These are phyloP conservation scores for Lycium ferocissimum DNA, from an alignment of 257 asterid genomes.

Conservation along the genomic window DNA sequence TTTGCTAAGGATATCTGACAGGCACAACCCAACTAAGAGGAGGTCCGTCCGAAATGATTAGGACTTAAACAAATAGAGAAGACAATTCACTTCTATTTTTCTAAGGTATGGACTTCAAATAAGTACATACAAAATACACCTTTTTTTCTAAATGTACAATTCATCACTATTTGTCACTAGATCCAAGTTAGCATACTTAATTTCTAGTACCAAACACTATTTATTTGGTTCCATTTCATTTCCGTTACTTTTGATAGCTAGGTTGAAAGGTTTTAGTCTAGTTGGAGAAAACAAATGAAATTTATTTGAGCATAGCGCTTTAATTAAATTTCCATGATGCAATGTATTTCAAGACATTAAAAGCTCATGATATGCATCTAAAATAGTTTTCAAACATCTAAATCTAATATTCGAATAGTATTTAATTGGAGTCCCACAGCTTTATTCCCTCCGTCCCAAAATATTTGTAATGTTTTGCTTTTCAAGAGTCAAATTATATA, in stretches of 20 bases:
- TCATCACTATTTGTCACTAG: not conserved
- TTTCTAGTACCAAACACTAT: not conserved
- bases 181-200: not conserved
- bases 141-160: not conserved
- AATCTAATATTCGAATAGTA: not conserved
- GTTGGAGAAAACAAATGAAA: not conserved
- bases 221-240: not conserved
- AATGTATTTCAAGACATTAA: not conserved
- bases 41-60: not conserved
- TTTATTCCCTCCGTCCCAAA: no score
- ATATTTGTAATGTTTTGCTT: no score
- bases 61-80: not conserved
- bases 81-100: not conserved
- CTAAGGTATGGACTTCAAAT: not conserved
- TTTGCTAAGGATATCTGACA: conserved; percentile 19
- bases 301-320: not conserved
- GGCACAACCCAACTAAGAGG: not conserved
- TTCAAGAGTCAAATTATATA: no score
- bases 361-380: not conserved
- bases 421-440: no score
- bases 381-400: not conserved
- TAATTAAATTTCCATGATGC: not conserved
- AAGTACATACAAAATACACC: not conserved
- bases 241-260: not conserved
- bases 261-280: not conserved